Conservation (phyloP, 1,284 basidiomycete genomes). For the Melampsora americana region DNA sequence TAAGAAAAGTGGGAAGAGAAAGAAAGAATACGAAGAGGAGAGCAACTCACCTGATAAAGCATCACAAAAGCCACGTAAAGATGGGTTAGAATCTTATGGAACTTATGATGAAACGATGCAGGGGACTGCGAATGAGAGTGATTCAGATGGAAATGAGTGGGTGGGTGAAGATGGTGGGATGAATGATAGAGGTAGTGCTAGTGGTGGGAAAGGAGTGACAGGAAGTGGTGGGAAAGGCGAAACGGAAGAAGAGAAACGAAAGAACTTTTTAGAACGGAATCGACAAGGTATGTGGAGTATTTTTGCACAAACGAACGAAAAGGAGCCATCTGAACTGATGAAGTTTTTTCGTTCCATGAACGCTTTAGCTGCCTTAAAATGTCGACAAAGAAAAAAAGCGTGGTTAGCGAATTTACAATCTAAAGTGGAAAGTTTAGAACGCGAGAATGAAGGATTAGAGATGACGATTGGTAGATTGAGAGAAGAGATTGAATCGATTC, state of each 20-base stretch:
- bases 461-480: conserved; percentile 58
- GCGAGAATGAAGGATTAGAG: conserved; percentile 88
- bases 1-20: no score
- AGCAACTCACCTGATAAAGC: no score
- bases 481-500: conserved; percentile 63
- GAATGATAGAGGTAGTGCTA: background rate
- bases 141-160: conserved; percentile 9
- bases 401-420: conserved; percentile 90
- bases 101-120: background rate
- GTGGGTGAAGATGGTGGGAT: background rate
- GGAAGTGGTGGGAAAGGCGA: conserved; percentile 66
- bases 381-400: conserved; percentile 96
- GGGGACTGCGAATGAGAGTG: conserved; percentile 11
- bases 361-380: conserved; percentile 91
- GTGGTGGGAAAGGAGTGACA: background rate
- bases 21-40: no score
- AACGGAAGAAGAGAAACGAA: conserved; percentile 91
- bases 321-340: background rate
- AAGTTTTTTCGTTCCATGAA: no score
- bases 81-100: no score
- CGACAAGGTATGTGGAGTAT: conserved; percentile 68
- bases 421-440: conserved; percentile 81
- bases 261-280: conserved; percentile 89
- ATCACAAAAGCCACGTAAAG: no score
- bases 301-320: background rate